Evolutionary conservation across 768 basidiomycete genomes (phyloP).

Genomic region (Cystoderma amianthinum): DNA sequence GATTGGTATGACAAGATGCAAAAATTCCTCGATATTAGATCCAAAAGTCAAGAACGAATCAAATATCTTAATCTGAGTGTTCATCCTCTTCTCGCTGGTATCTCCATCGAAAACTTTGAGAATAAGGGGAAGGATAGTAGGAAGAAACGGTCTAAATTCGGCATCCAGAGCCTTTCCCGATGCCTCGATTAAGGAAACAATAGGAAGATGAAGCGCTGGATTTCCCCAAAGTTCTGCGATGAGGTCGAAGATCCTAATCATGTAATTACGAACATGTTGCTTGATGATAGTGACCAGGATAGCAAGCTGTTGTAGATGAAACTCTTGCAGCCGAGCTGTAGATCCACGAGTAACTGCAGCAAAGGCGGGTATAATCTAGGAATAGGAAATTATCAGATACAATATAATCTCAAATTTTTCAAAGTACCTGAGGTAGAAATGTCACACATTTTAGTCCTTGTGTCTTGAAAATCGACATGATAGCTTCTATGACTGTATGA

Average conservation of each 20-base stretch:
- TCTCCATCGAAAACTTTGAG: constrained; percentile 92
- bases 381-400: background rate
- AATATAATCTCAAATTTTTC: background rate
- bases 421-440: constrained; percentile 84
- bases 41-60: constrained; percentile 95
- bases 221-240: constrained; percentile 92
- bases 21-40: constrained; percentile 93
- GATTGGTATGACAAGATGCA: constrained; percentile 93
- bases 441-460: constrained; percentile 95
- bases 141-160: constrained; percentile 95
- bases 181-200: constrained; percentile 89
- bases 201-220: constrained; percentile 75
- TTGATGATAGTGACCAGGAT: constrained; percentile 95
- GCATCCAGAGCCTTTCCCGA: constrained; percentile 91
- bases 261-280: constrained; percentile 92
- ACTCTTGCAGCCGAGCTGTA: constrained; percentile 80
- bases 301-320: constrained; percentile 91
- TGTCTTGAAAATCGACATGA: constrained; percentile 99
- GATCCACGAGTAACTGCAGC: constrained; percentile 80
- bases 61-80: constrained; percentile 84
- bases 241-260: constrained; percentile 76
- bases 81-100: constrained; percentile 67
- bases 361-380: constrained; percentile 91
- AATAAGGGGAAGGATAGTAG: constrained; percentile 81
- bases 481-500: constrained; percentile 91